Conservation (phyloP, 139 green algal species). For the Chlorella ohadii region DNA sequence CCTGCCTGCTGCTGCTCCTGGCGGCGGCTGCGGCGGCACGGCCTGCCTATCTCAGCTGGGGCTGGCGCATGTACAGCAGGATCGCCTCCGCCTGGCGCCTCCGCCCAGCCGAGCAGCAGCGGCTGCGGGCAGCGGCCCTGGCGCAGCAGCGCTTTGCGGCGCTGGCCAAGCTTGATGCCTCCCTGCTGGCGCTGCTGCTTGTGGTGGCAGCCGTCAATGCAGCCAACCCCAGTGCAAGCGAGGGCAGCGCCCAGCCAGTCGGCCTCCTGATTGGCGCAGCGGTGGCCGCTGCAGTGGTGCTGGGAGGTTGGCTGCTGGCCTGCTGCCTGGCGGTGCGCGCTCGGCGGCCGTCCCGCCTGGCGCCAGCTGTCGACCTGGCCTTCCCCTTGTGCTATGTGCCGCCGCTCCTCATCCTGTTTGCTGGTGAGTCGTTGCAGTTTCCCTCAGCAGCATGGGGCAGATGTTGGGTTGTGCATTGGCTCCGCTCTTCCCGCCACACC, state of each 20-base stretch:
- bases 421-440: background rate
- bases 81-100: slow-evolving; percentile 26
- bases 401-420: slow-evolving; percentile 31
- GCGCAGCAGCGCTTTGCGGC: slow-evolving; percentile 37
- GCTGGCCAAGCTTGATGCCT: slow-evolving; percentile 42
- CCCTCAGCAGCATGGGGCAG: too few relatives aligned
- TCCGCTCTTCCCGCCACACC: too few relatives aligned
- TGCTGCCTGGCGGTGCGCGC: background rate
- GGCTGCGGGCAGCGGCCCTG: background rate
- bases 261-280: slow-evolving; percentile 16
- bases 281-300: background rate
- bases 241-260: background rate
- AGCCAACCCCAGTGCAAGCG: slow-evolving; percentile 18
- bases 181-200: slow-evolving; percentile 32
- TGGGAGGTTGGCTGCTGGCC: background rate
- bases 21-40: slow-evolving; percentile 1
- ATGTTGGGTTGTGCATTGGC: too few relatives aligned
- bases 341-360: background rate
- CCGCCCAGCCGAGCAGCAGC: slow-evolving; percentile 15
- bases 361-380: slow-evolving; percentile 19
- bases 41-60: slow-evolving; percentile 36
- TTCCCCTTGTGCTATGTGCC: slow-evolving; percentile 31
- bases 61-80: slow-evolving; percentile 49
- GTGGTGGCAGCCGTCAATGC: slow-evolving; percentile 29
- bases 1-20: slow-evolving; percentile 32